phyloP scores from a whole-genome alignment of 345 rosid species.

The Microthlaspi erraticum region DNA sequence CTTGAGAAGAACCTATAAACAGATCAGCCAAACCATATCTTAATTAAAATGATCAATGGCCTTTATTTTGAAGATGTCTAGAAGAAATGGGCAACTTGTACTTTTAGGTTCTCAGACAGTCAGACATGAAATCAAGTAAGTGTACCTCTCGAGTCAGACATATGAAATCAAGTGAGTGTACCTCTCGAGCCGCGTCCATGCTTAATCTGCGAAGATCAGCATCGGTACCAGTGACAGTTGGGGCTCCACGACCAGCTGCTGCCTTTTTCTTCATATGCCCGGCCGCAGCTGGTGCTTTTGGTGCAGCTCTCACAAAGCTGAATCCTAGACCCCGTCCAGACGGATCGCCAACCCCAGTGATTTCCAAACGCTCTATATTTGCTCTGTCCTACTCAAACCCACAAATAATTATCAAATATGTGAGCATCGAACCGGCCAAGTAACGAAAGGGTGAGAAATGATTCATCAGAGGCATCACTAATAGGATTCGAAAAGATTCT shows the following conservation, averaged over 20 bases:
- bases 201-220: conserved; percentile 98
- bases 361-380: conserved; percentile 96
- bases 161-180: conserved; percentile 43
- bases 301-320: conserved; percentile 90
- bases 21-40: conserved; percentile 22
- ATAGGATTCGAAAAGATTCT: conserved; percentile 4
- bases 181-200: conserved; percentile 99
- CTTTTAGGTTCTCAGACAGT: conserved; percentile 12
- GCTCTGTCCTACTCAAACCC: conserved; percentile 77
- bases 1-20: conserved; percentile 84
- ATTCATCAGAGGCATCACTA: conserved; percentile 25
- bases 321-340: conserved; percentile 98
- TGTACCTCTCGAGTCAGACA: no score
- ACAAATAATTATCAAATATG: conserved; percentile 35
- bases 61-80: conserved; percentile 8
- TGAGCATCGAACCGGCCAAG: conserved; percentile 13
- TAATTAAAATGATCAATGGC: neutral
- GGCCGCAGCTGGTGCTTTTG: conserved; percentile 85
- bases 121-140: no score
- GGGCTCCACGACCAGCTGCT: conserved; percentile 82
- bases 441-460: neutral
- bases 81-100: conserved; percentile 21
- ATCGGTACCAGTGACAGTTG: conserved; percentile 97
- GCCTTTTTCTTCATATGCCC: conserved; percentile 81
- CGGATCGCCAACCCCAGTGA: conserved; percentile 99